Evolutionary conservation across 192 early-diverging fungal genomes (phyloP), one percentile per base, ranked within the genome.

Genomic region (Linnemannia elongata): DNA sequence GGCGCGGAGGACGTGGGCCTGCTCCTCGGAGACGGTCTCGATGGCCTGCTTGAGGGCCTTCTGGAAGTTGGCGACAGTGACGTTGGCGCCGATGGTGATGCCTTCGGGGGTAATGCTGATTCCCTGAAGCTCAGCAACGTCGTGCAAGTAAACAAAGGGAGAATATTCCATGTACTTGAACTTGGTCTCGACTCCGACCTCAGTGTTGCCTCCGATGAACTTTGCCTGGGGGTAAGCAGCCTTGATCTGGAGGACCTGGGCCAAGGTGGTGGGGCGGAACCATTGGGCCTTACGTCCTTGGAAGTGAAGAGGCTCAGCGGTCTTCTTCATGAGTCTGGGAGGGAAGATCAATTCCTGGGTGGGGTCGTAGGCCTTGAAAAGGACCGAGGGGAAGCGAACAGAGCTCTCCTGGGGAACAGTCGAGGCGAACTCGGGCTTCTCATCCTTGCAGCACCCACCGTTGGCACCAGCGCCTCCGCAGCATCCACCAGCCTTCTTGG

Each of bases 131-230:
- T 97, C 96, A 0, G 80, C 70, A 24, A 97, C 88, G 77, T 97
- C 96, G 75, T 89, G 89, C 60, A 93, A 90, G 85, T 90, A 94
- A 12, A 96, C 92, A 72, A 91, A 91, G 24, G 92, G 89, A 1
- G 91, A 90, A 79, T 95, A 96, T 24, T 92, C 85, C 76, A 90
- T 55, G 72, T 91, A 90, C 89, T 96, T 96, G 87, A 97, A 93
- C 76, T 92, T 92, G 68, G 93, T 92, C 80, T 97, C 96, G 47
- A 97, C 93, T 74, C 96, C 96, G 8, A 96, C 89, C 81, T 96
- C 94, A 72, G 95, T 96, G 92, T 96, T 97, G 36, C 97, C 97
- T 36, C 93, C 92, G 33, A 97, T 89, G 55, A 97, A 88, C 89
- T 96, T 96, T n/a, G 94, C 93, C 41, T 87, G 82, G 0, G 97